Evolutionary conservation across 2,329 filamentous ascomycete genomes (phyloP), one percentile per base, ranked within the genome.

Genomic region (Venturia effusa): DNA sequence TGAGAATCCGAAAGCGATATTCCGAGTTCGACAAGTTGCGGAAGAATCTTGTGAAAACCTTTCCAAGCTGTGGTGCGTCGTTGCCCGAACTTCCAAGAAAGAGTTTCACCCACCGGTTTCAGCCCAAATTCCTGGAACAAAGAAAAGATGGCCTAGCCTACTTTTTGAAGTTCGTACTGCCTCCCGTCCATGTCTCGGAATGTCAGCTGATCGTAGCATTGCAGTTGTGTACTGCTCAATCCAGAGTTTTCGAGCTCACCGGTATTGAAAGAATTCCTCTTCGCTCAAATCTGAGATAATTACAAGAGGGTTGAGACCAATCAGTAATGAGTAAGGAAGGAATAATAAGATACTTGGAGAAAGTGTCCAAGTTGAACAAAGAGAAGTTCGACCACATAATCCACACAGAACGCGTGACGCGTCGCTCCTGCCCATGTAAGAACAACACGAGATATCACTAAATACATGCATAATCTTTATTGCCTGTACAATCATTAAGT

Each of bases 241-340:
- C 93, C 93, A 0, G 92, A 97, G 74, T 97, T 97, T 72, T 90
- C 92, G 40, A 89, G 89, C 13, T 94, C 90, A n/a, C 90, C 92
- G 0, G 85, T 96, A 1, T 80, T 96, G 54, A 96, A 94, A 73
- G 91, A 96, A 65, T 97, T 97, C 72, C 81, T 97, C 61, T 94
- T 96, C 73, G 30, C 34, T 32, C 30, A 22, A 19, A 13, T 57
- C 27, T 57, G 22, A 57, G n/a, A n/a, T n/a, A n/a, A n/a, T n/a
- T n/a, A n/a, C n/a, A n/a, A n/a, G 15, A 34, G 17, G n/a, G 19
- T 4, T 13, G 43, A 48, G n/a, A 48, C 22, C 5, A 8, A 48
- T 15, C 22, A 48, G 11, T 3, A 45, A 4, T 45, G 19, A 24
- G 27, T 11, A 15, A 13, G 45, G 22, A 48, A 48, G 7, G 45